Percentiles rank a stretch among this genome's conserved stretches.
Evolutionary conservation across 2,329 filamentous ascomycete genomes (phyloP).

Genomic region (Clonostachys chloroleuca): DNA sequence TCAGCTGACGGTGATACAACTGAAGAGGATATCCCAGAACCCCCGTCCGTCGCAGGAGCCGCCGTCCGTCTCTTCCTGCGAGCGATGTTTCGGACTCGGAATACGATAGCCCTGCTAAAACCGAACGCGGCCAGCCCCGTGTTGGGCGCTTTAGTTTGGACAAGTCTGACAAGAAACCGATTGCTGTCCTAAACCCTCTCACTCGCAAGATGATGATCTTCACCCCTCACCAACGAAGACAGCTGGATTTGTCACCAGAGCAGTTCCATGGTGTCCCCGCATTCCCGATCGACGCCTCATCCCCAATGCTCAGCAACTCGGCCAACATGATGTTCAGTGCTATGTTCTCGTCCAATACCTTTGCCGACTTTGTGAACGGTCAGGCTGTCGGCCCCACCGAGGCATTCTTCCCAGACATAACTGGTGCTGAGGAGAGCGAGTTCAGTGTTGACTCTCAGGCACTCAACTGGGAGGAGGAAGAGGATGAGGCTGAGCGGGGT

Average conservation of each 20-base stretch:
- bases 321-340: conserved; percentile 77
- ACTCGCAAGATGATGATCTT: conserved; percentile 62
- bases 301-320: conserved; percentile 61
- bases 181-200: conserved; percentile 52
- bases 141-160: conserved; percentile 51
- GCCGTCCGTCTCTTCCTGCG: conserved; percentile 26
- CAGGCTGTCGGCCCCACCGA: conserved; percentile 70
- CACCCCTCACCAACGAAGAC: conserved; percentile 44
- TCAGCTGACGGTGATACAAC: conserved; percentile 58
- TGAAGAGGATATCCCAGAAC: conserved; percentile 53
- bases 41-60: conserved; percentile 42
- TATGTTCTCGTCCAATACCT: conserved; percentile 54
- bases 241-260: conserved; percentile 49
- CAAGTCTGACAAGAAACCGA: conserved; percentile 49
- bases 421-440: conserved; percentile 42
- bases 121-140: conserved; percentile 46
- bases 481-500: conserved; percentile 60
- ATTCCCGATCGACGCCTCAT: conserved; percentile 27
- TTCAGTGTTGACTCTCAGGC: conserved; percentile 15
- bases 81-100: conserved; percentile 47
- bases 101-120: conserved; percentile 37
- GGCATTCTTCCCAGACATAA: conserved; percentile 68
- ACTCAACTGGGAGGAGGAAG: conserved; percentile 33
- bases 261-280: conserved; percentile 36
- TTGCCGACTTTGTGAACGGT: conserved; percentile 53